Evolutionary conservation across 2,329 filamentous ascomycete species (phyloP).

Genomic region (Ophiostoma triangulosporum): DNA sequence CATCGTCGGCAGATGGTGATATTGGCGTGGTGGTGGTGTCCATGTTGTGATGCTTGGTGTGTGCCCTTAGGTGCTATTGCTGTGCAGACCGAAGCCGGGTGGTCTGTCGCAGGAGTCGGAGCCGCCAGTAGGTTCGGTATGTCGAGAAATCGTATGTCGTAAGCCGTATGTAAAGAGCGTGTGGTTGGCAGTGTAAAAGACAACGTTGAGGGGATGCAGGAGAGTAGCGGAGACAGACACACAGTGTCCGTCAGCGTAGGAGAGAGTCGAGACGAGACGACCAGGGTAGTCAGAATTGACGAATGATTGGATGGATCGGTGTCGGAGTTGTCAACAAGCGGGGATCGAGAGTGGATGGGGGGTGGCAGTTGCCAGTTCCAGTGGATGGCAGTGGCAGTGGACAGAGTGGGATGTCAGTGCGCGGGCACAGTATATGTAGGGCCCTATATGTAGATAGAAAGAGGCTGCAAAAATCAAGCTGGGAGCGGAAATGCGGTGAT

Average conservation of each 20-base stretch:
- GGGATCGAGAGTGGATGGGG: neutral
- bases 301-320: neutral
- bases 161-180: too few relatives aligned
- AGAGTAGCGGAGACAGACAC: neutral
- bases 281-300: neutral
- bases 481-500: too few relatives aligned
- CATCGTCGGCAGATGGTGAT: neutral
- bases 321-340: neutral
- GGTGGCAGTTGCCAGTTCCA: neutral
- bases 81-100: too few relatives aligned
- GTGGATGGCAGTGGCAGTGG: too few relatives aligned
- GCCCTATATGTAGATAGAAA: too few relatives aligned
- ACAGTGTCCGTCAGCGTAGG: neutral
- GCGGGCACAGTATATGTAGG: too few relatives aligned
- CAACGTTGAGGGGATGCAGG: neutral
- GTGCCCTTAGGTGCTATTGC: neutral
- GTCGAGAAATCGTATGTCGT: too few relatives aligned
- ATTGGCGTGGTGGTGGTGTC: constrained; percentile 5
- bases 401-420: too few relatives aligned
- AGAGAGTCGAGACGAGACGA: neutral
- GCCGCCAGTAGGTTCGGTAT: too few relatives aligned
- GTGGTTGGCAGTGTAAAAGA: too few relatives aligned
- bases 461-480: too few relatives aligned
- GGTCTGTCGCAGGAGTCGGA: too few relatives aligned
- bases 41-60: neutral